These are phyloP conservation scores for Colletotrichum siamense DNA, from an alignment of 2,329 filamentous ascomycete genomes.

Conservation along the genomic window DNA sequence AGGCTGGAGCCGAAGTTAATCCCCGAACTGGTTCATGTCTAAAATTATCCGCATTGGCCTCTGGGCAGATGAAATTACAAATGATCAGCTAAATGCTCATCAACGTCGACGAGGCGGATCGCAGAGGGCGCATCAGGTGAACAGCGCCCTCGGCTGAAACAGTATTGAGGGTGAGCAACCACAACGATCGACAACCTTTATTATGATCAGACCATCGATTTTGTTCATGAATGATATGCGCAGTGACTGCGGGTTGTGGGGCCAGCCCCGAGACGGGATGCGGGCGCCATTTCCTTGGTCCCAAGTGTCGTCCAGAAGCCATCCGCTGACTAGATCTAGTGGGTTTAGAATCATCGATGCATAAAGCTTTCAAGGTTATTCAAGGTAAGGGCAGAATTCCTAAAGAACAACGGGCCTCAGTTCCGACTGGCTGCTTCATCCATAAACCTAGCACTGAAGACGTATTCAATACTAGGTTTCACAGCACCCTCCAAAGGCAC, in stretches of 20 bases:
- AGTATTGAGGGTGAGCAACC: neutral
- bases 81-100: neutral
- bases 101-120: neutral
- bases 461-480: neutral
- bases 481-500: neutral
- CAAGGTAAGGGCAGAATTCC: neutral
- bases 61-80: neutral
- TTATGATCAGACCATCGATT: neutral
- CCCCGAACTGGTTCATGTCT: neutral
- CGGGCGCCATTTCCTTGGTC: neutral
- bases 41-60: neutral
- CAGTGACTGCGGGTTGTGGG: neutral
- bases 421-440: neutral
- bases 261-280: neutral
- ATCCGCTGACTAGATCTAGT: neutral
- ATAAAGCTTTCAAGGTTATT: neutral
- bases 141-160: neutral
- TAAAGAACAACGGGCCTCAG: neutral
- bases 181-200: neutral
- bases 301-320: neutral
- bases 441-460: neutral
- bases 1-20: neutral
- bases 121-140: neutral
- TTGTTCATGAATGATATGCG: neutral
- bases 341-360: neutral